phyloP scores from a whole-genome alignment of 2,329 filamentous ascomycete genomes.

The Fusarium papillatum region DNA sequence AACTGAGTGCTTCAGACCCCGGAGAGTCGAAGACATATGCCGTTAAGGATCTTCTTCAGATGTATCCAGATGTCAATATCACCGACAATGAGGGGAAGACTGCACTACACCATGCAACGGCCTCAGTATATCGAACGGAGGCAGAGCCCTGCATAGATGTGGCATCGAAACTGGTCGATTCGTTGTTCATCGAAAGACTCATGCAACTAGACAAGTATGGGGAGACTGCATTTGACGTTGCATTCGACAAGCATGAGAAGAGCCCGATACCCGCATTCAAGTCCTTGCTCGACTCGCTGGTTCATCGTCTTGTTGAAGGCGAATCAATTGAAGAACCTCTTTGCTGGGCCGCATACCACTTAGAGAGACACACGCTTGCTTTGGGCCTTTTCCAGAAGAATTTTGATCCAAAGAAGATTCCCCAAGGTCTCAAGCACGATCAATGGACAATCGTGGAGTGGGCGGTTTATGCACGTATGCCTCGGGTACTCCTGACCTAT shows the following conservation, averaged over 20 bases:
- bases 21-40: rapidly evolving
- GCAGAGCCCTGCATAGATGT: background rate
- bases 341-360: background rate
- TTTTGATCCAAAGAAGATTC: rapidly evolving
- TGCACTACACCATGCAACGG: background rate
- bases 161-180: background rate
- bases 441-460: background rate
- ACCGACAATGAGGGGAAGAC: background rate
- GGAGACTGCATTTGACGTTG: background rate
- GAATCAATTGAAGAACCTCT: background rate
- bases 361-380: background rate
- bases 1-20: background rate
- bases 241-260: rapidly evolving
- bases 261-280: rapidly evolving
- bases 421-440: background rate
- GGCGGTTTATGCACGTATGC: background rate
- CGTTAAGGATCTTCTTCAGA: background rate
- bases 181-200: background rate
- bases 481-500: background rate
- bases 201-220: background rate
- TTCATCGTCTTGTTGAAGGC: background rate
- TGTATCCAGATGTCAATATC: background rate
- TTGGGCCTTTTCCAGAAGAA: rapidly evolving
- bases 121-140: background rate
- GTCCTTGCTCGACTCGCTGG: rapidly evolving